Base-by-base conservation (phyloP, 768 basidiomycete genomes). In the Hygrophorus pudorinus region DNA sequence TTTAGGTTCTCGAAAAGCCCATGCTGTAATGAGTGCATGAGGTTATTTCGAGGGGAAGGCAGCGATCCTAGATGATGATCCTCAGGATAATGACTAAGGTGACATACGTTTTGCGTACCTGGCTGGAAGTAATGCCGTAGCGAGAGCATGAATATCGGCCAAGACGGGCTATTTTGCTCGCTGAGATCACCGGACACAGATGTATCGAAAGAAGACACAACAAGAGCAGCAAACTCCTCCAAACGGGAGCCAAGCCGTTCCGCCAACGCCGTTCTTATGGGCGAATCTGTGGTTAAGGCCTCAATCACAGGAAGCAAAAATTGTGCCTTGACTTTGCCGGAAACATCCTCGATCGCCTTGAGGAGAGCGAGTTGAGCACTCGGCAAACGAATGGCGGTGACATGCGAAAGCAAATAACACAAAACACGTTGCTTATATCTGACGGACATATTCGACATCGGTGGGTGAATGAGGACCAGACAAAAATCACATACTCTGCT, bases 341-440 rank as follows among this genome's bases (percentile, higher is more conserved):
- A 65, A 31, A 85, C 64, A 7, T 64, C 61, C 20, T 65, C 59
- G 8, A 73, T 42, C 4, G 64, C 57, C 46, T 56, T 62, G 13
- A 97, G 66, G 0, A 97, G 61, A 9, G 64, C 56, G 9, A 75
- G 55, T 48, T 79, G 76, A 13, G 74, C 69, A 1, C 53, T 46
- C 2, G 73, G 59, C 2, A 74, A 56, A 2, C 67, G 61, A 50
- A 84, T 73, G 3, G 76, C 72, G 38, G 72, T 70, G 50, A 84
- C 68, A 57, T 97, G 93, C 1, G 92, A 92, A 5, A 87, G 64
- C 0, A 96, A 59, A 59, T 75, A 91, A 56, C 82, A 88, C 33
- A 87, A 55, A 34, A 92, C 64, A 10, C 79, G 74, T 48, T 75
- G 73, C 55, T 78, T 86, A 59, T 81, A 79, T 44, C 88, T 89